Percentiles rank a stretch among this genome's conserved stretches.
Conservation (phyloP, 1,139 yeast genomes). For the Nakaseomyces bracarensis region DNA sequence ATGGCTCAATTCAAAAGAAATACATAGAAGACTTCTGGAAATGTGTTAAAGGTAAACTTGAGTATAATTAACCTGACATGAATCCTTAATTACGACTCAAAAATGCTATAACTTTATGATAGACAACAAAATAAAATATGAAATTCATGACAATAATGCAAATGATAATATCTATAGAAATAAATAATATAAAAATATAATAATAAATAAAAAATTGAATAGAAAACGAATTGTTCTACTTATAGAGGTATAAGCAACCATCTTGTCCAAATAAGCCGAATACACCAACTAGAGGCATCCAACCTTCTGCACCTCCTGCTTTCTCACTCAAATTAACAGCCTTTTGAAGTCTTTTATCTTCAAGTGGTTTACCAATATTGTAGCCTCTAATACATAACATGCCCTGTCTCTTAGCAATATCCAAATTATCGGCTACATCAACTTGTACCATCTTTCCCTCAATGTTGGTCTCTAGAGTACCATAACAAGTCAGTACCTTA, state of each 20-base stretch:
- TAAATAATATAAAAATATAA: too few species aligned
- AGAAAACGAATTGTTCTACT: slow-evolving; percentile 2
- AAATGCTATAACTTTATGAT: background rate
- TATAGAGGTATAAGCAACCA: slow-evolving; percentile 50
- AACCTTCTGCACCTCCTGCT: slow-evolving; percentile 47
- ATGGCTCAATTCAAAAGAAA: slow-evolving; percentile 34
- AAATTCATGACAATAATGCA: slow-evolving; percentile 5
- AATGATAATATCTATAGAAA: slow-evolving; percentile 8
- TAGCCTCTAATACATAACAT: slow-evolving; percentile 55
- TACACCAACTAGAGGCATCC: slow-evolving; percentile 47
- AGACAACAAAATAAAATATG: background rate
- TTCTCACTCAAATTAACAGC: slow-evolving; percentile 31
- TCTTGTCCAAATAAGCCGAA: slow-evolving; percentile 60
- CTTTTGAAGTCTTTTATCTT: slow-evolving; percentile 23
- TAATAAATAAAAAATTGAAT: slow-evolving; percentile 5
- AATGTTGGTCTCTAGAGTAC: slow-evolving; percentile 32
- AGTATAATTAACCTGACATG: too few species aligned
- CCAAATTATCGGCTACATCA: slow-evolving; percentile 31
- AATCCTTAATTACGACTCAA: background rate
- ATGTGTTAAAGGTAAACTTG: slow-evolving; percentile 39
- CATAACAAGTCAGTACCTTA: slow-evolving; percentile 27
- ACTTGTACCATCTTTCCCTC: slow-evolving; percentile 39
- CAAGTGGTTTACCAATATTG: slow-evolving; percentile 48
- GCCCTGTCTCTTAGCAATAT: slow-evolving; percentile 39
- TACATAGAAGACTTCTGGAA: slow-evolving; percentile 44